Percentiles rank a stretch among this genome's conserved stretches.
Evolutionary conservation across 768 basidiomycete genomes (phyloP).

Genomic region (Coprinellus micaceus): DNA sequence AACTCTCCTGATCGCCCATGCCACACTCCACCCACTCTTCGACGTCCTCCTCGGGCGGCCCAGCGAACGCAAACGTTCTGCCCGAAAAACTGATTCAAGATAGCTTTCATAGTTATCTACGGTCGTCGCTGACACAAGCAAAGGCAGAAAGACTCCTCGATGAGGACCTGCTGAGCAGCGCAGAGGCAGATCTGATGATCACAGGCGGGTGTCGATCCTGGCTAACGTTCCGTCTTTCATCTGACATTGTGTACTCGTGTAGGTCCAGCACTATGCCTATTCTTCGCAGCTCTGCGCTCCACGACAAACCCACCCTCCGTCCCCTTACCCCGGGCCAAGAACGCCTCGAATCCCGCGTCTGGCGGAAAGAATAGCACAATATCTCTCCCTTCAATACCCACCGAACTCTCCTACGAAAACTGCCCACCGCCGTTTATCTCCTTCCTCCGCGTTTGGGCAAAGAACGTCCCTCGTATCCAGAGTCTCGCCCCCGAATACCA

Average conservation of each 20-base stretch:
- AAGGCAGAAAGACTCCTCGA: conserved; percentile 73
- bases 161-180: conserved; percentile 68
- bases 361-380: not conserved
- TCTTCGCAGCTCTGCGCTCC: conserved; percentile 77
- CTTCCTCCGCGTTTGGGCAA: conserved; percentile 73
- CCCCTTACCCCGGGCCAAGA: conserved; percentile 61
- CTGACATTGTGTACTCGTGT: not conserved
- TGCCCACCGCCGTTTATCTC: conserved; percentile 66
- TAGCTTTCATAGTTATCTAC: conserved; percentile 79
- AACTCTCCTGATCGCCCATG: not conserved
- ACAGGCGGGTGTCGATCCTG: no score
- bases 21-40: not conserved
- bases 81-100: conserved; percentile 69
- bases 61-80: conserved; percentile 27
- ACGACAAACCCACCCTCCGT: conserved; percentile 78
- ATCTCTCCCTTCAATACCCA: conserved; percentile 30
- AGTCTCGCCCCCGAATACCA: conserved; percentile 57
- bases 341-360: conserved; percentile 23
- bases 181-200: conserved; percentile 83
- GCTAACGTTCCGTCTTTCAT: no score
- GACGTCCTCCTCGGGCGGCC: no score
- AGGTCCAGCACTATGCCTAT: conserved; percentile 81
- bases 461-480: conserved; percentile 63
- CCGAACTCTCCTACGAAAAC: conserved; percentile 60
- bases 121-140: conserved; percentile 73